These are phyloP conservation scores for Fusarium siculi DNA, from an alignment of 2,329 filamentous ascomycete genomes.

Conservation along the genomic window DNA sequence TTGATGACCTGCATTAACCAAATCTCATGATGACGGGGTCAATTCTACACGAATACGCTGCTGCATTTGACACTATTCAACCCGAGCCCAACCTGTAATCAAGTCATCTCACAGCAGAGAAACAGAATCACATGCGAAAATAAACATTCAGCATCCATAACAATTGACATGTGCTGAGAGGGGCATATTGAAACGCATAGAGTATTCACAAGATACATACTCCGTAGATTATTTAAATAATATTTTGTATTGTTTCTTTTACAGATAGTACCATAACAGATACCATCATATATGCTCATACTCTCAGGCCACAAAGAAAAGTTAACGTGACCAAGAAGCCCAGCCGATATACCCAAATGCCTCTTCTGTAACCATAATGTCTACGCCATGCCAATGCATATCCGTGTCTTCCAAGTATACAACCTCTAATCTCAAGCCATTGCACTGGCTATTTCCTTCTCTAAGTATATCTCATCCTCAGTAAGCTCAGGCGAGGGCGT, in stretches of 20 bases:
- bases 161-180: slow-evolving; percentile 3
- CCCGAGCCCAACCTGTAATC: neutral
- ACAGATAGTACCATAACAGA: slow-evolving; percentile 5
- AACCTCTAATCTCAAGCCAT: slow-evolving; percentile 27
- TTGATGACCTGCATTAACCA: slow-evolving; percentile 23
- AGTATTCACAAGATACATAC: neutral
- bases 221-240: neutral
- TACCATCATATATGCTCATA: slow-evolving; percentile 11
- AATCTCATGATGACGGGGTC: slow-evolving; percentile 17
- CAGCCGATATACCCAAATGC: neutral
- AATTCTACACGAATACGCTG: slow-evolving; percentile 35
- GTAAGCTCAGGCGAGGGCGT: slow-evolving; percentile 11
- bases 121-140: slow-evolving; percentile 28
- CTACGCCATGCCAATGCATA: slow-evolving; percentile 17
- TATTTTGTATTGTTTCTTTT: slow-evolving; percentile 8
- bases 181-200: neutral
- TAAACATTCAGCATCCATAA: neutral
- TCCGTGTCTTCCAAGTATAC: slow-evolving; percentile 5
- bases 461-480: slow-evolving; percentile 27
- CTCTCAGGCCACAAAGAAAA: neutral
- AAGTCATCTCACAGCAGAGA: neutral
- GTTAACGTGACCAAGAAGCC: neutral
- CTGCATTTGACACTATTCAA: slow-evolving; percentile 25
- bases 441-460: slow-evolving; percentile 34
- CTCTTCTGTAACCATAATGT: slow-evolving; percentile 3